phyloP scores from a whole-genome alignment of 345 rosid species.

The Heritiera littoralis region DNA sequence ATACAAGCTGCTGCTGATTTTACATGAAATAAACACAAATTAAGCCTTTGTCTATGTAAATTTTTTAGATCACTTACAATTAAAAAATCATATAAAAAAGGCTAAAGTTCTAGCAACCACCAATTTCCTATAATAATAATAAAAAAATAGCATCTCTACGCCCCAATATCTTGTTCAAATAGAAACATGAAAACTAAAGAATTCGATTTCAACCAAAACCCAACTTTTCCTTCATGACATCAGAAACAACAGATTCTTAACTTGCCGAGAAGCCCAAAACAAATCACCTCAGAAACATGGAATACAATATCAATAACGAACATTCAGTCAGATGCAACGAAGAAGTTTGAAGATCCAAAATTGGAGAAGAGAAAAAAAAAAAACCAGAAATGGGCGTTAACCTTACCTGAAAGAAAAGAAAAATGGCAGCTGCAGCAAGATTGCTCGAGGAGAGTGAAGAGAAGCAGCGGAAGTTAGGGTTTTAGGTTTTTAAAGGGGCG shows the following conservation, averaged over 20 bases:
- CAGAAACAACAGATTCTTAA: not conserved
- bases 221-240: not conserved
- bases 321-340: too few relatives aligned
- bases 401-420: not conserved
- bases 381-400: not conserved
- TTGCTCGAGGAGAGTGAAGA: not conserved
- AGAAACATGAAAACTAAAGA: not conserved
- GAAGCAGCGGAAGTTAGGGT: not conserved
- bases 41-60: not conserved
- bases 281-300: not conserved
- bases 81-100: not conserved
- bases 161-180: not conserved
- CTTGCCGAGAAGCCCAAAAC: not conserved
- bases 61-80: not conserved
- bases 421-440: conserved; percentile 1
- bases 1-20: conserved; percentile 26
- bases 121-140: too few relatives aligned
- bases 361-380: not conserved
- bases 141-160: not conserved
- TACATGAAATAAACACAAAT: not conserved
- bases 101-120: not conserved
- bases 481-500: conserved; percentile 3
- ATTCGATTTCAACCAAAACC: not conserved
- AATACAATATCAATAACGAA: not conserved
- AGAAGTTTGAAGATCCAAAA: not conserved